phyloP scores from a whole-genome alignment of 2,329 filamentous ascomycete species.

The Volutella citrinella region DNA sequence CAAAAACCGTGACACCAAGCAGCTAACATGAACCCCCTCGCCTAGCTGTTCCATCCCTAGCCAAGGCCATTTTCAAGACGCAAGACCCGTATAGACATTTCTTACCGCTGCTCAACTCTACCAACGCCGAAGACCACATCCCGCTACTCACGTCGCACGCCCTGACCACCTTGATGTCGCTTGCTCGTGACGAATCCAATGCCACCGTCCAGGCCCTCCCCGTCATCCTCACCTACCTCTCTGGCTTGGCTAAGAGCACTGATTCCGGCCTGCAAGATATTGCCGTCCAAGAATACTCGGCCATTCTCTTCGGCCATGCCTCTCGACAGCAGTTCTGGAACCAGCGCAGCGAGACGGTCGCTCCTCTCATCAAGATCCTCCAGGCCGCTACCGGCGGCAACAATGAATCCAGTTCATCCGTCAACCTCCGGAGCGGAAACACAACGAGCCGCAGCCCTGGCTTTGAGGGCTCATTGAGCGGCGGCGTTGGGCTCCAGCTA shows the following conservation, averaged over 20 bases:
- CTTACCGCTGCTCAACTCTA: conserved; percentile 80
- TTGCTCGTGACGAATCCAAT: conserved; percentile 58
- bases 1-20: conserved; percentile 1
- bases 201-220: conserved; percentile 77
- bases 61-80: conserved; percentile 71
- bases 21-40: conserved; percentile 18
- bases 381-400: conserved; percentile 70
- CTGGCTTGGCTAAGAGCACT: conserved; percentile 75
- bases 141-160: conserved; percentile 88
- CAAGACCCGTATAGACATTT: conserved; percentile 79
- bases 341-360: conserved; percentile 80
- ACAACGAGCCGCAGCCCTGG: conserved; percentile 55
- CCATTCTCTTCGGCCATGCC: conserved; percentile 71
- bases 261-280: conserved; percentile 94
- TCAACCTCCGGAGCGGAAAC: conserved; percentile 60
- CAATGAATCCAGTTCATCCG: conserved; percentile 61
- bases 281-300: conserved; percentile 86
- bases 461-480: conserved; percentile 63
- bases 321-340: conserved; percentile 87
- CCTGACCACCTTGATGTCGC: conserved; percentile 73
- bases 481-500: conserved; percentile 86
- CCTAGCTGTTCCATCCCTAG: conserved; percentile 75
- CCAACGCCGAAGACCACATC: conserved; percentile 72
- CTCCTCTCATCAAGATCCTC: conserved; percentile 79
- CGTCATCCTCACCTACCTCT: conserved; percentile 81